Conservation (phyloP, 257 asterid genomes). For the Capsicum baccatum region DNA sequence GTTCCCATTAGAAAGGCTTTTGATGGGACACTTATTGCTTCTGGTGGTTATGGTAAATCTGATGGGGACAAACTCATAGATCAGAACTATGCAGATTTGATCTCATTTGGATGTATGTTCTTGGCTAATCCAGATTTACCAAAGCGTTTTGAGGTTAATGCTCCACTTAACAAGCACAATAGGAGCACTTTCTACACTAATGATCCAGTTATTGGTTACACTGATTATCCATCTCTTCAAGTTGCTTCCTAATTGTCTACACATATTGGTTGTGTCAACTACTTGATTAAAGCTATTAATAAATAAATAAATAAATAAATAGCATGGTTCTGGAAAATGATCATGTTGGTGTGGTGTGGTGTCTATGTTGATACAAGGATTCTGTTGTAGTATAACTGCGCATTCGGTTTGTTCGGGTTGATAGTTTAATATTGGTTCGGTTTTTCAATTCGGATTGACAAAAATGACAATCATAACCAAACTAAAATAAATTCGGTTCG, state of each 20-base stretch:
- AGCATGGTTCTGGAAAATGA: background rate
- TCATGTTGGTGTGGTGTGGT: background rate
- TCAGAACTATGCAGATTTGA: constrained; percentile 53
- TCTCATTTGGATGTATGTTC: constrained; percentile 69
- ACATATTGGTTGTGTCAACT: background rate
- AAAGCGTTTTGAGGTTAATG: constrained; percentile 51
- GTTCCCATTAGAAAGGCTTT: constrained; percentile 45
- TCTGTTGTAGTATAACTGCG: background rate
- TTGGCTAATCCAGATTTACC: constrained; percentile 82
- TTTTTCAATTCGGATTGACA: too few relatives aligned
- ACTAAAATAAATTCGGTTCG: too few relatives aligned
- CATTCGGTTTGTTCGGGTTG: too few relatives aligned
- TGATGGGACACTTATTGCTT: constrained; percentile 59
- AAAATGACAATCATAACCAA: too few relatives aligned
- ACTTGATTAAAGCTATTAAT: background rate
- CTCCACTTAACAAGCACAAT: constrained; percentile 56
- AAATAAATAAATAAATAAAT: background rate
- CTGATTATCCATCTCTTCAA: constrained; percentile 75
- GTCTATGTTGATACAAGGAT: background rate
- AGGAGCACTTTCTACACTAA: constrained; percentile 63
- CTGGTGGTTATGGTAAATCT: constrained; percentile 60
- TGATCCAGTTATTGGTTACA: constrained; percentile 76
- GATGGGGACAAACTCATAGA: constrained; percentile 54
- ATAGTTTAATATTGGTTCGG: too few relatives aligned
- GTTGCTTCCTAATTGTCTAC: constrained; percentile 13